These are phyloP conservation scores for Naumovozyma baii DNA, from an alignment of 805 yeast species.

Conservation along the genomic window DNA sequence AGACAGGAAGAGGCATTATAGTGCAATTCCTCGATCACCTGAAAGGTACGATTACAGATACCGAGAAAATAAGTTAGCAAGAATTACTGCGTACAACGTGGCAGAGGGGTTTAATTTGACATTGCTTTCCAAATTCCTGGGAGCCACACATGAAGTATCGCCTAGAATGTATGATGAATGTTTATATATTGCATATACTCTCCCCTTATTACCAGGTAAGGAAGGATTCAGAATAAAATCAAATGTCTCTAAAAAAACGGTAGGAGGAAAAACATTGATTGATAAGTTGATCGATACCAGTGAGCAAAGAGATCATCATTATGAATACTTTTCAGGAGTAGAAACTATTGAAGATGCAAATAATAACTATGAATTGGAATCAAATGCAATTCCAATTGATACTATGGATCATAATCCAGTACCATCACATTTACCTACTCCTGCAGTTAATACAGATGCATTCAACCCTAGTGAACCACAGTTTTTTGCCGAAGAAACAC, in stretches of 20 bases:
- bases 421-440: conserved; percentile 24
- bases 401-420: conserved; percentile 12
- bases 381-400: conserved; percentile 12
- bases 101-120: conserved; percentile 71
- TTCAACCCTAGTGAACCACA: conserved; percentile 93
- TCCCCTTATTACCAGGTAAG: conserved; percentile 79
- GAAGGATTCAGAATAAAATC: conserved; percentile 70
- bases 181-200: conserved; percentile 78
- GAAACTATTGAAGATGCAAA: conserved; percentile 48
- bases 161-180: conserved; percentile 89
- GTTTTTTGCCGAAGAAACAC: conserved; percentile 49
- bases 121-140: conserved; percentile 53
- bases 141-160: conserved; percentile 65
- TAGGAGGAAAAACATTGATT: conserved; percentile 41
- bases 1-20: conserved; percentile 1
- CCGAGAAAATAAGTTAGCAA: conserved; percentile 49
- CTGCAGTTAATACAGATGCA: conserved; percentile 36
- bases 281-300: conserved; percentile 70
- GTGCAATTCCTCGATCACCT: background rate
- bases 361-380: conserved; percentile 33
- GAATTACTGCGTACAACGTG: conserved; percentile 88
- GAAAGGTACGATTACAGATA: conserved; percentile 1
- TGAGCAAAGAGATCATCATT: conserved; percentile 85
- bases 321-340: conserved; percentile 79
- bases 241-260: conserved; percentile 36